phyloP scores from a whole-genome alignment of 768 basidiomycete species.

The Leccinum obscurum region DNA sequence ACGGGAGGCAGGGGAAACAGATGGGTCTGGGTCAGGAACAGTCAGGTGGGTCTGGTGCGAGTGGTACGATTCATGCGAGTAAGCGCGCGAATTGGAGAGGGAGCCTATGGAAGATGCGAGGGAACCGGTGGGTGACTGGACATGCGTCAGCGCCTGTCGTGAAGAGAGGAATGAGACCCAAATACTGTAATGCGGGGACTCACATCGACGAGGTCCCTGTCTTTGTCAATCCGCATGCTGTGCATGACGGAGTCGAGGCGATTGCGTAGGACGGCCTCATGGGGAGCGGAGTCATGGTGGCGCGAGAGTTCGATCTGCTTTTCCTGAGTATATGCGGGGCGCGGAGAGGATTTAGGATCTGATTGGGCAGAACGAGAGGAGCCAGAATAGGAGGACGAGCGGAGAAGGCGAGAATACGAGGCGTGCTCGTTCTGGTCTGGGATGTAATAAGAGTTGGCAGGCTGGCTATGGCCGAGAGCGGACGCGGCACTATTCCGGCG shows the following conservation, averaged over 20 bases:
- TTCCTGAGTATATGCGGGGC: constrained; percentile 15
- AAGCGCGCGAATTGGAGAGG: constrained; percentile 22
- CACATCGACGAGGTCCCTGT: constrained; percentile 23
- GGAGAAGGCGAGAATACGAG: constrained; percentile 25
- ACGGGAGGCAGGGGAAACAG: constrained; percentile 3
- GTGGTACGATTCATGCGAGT: constrained; percentile 31
- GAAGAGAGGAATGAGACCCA: constrained; percentile 16
- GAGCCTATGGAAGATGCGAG: constrained; percentile 33
- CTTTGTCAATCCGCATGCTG: constrained; percentile 29
- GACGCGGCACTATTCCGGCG: constrained; percentile 25
- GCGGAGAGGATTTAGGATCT: constrained; percentile 17
- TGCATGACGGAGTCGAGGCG: constrained; percentile 54
- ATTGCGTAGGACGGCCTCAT: constrained; percentile 53
- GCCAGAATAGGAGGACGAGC: constrained; percentile 28
- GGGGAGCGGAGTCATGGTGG: constrained; percentile 41
- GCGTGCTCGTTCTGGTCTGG: constrained; percentile 33
- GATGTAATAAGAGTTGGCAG: constrained; percentile 29
- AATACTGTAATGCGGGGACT: constrained; percentile 9
- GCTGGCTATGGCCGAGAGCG: constrained; percentile 7
- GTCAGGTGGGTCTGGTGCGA: constrained; percentile 29
- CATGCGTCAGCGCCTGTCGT: constrained; percentile 19
- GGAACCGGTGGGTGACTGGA: constrained; percentile 28
- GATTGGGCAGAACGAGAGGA: constrained; percentile 30
- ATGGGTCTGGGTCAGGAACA: constrained; percentile 22
- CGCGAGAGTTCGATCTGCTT: constrained; percentile 22